Base-by-base conservation (phyloP, 1,139 yeast species). In the Protomyces gravidus region DNA sequence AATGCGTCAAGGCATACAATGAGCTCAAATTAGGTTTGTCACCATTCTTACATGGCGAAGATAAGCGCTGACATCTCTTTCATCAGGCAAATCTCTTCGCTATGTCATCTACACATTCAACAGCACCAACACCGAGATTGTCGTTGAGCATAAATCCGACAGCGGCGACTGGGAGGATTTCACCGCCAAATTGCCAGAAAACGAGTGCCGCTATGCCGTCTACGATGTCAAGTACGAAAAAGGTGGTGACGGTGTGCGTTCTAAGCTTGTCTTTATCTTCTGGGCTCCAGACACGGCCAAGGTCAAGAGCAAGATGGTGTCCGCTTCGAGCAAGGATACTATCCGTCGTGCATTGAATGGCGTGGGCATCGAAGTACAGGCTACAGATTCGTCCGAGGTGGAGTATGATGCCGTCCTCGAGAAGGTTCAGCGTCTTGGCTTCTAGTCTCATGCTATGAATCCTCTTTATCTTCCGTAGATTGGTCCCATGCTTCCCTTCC, bases 231-330 rank as follows among this genome's bases (percentile, higher is more conserved):
- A 90, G 76, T 92, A 89, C 76, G 96, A 89, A 73, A 78, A 88
- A 65, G 82, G 82, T 53, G 92, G 89, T 68, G 97, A 92, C 76
- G 98, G 98, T 72, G 89, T 89, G 80, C 86, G 80, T 64, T 65
- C 60, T 52, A 61, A 61, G 61, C 61, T 61, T n/a, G 50, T 49
- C 42, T 61, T 61, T 48, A 52, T 58, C 52, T 47, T 49, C 39
- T 61, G 99, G 99, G 84, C 97, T 65, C 98, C 98, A 70, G 98
- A 94, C 73, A 86, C 95, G 64, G 96, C 97, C 59, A 89, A 95
- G 64, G 84, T 94, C 70, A 86, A 71, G 69, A 75, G 94, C 69
- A 92, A 92, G 85, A 94, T 92, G 98, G 87, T 90, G 64, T 90
- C 89, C 78, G 97, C 99, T 55, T 84, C 97, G 9, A 90, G 97